Conservation (phyloP, 2,329 filamentous ascomycete species). For the Aspergillus quadrilineatus region DNA sequence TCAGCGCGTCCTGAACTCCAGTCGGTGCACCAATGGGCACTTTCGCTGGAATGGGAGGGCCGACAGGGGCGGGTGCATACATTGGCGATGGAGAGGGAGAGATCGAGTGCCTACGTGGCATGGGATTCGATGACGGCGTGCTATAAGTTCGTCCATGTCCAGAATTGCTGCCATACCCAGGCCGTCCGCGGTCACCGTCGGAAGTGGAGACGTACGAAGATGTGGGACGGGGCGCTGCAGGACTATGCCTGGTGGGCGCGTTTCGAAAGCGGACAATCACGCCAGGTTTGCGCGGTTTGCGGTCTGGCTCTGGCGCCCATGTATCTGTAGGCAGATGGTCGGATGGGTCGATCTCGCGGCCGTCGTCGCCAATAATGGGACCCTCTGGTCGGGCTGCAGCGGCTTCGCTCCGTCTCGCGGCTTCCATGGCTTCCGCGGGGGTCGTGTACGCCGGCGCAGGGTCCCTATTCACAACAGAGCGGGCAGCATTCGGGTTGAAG, state of each 20-base stretch:
- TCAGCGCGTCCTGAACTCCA: slow-evolving; percentile 49
- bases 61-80: slow-evolving; percentile 31
- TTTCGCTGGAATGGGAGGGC: slow-evolving; percentile 45
- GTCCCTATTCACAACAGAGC: slow-evolving; percentile 33
- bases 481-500: slow-evolving; percentile 52
- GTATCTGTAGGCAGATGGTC: slow-evolving; percentile 65
- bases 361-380: slow-evolving; percentile 63
- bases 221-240: slow-evolving; percentile 11
- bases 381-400: slow-evolving; percentile 47
- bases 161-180: slow-evolving; percentile 20
- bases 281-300: slow-evolving; percentile 53
- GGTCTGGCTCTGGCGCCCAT: slow-evolving; percentile 66
- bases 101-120: slow-evolving; percentile 29
- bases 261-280: slow-evolving; percentile 50
- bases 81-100: slow-evolving; percentile 34
- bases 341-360: slow-evolving; percentile 64
- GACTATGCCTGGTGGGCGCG: slow-evolving; percentile 31
- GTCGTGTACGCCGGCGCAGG: slow-evolving; percentile 38
- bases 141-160: slow-evolving; percentile 22
- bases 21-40: slow-evolving; percentile 38
- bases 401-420: slow-evolving; percentile 38
- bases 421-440: slow-evolving; percentile 40
- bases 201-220: slow-evolving; percentile 9
- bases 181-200: slow-evolving; percentile 21
- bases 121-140: slow-evolving; percentile 26